These are phyloP conservation scores for Phytophthora syringae DNA, from an alignment of 352 stramenopile species.

Conservation along the genomic window DNA sequence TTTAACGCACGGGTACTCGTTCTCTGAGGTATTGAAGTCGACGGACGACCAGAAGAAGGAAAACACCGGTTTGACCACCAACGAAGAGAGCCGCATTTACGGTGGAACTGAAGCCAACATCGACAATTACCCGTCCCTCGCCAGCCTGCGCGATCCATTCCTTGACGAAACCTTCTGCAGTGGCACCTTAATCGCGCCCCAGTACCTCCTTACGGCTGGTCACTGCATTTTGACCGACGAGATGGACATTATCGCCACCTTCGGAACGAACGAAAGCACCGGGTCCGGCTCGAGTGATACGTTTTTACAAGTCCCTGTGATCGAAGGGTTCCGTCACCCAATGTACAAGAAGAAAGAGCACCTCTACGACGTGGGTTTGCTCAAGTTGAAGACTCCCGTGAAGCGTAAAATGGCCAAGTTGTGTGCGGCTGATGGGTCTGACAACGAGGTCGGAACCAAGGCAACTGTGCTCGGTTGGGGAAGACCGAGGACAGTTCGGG, in stretches of 20 bases:
- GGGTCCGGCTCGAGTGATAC: slow-evolving; percentile 8
- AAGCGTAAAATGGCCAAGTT: slow-evolving; percentile 43
- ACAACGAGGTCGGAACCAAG: slow-evolving; percentile 54
- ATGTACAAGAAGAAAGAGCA: slow-evolving; percentile 40
- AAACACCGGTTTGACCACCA: slow-evolving; percentile 24
- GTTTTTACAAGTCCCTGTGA: neutral
- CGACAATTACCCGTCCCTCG: slow-evolving; percentile 58
- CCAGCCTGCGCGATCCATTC: slow-evolving; percentile 44
- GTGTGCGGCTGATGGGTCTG: slow-evolving; percentile 44
- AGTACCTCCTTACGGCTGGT: slow-evolving; percentile 74
- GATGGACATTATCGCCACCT: slow-evolving; percentile 28
- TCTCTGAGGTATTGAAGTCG: slow-evolving; percentile 4
- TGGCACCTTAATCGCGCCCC: slow-evolving; percentile 55
- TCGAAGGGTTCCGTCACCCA: slow-evolving; percentile 31
- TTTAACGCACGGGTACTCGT: slow-evolving; percentile 24
- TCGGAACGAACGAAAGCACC: slow-evolving; percentile 30
- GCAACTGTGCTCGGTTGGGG: slow-evolving; percentile 64
- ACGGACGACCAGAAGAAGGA: neutral
- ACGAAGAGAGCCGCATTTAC: slow-evolving; percentile 37
- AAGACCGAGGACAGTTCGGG: slow-evolving; percentile 43
- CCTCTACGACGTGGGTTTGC: slow-evolving; percentile 55
- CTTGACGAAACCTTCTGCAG: slow-evolving; percentile 54
- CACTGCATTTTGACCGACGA: slow-evolving; percentile 62
- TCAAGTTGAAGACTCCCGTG: slow-evolving; percentile 57
- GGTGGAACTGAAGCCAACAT: slow-evolving; percentile 18